Conservation (phyloP, 257 asterid species). For the Solanum habrochaites region DNA sequence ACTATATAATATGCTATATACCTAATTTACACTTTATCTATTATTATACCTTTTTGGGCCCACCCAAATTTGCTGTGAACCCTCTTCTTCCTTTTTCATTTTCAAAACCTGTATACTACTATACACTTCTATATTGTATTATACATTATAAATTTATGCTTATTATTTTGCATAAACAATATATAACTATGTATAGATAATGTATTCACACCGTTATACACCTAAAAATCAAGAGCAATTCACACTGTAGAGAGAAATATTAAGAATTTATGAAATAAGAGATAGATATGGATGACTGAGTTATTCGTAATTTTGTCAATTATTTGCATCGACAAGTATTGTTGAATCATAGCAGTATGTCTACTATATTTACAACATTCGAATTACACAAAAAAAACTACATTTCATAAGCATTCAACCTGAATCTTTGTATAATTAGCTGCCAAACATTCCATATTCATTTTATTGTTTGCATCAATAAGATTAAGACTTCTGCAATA, state of each 20-base stretch:
- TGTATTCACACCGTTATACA: not conserved
- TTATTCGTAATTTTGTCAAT: too few species aligned
- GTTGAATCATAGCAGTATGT: not conserved
- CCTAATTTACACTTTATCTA: too few species aligned
- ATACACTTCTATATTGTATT: not conserved
- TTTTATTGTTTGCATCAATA: not conserved
- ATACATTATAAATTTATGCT: not conserved
- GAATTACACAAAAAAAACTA: not conserved
- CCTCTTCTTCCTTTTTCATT: too few species aligned
- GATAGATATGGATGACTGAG: not conserved
- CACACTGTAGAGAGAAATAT: too few species aligned
- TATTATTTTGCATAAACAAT: not conserved
- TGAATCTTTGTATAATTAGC: not conserved
- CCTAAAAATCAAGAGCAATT: too few species aligned
- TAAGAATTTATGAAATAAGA: not conserved
- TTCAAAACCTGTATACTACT: too few species aligned
- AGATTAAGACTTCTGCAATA: not conserved
- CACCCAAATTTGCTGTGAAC: too few species aligned
- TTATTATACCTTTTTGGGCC: too few species aligned
- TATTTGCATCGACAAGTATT: not conserved
- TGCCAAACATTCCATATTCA: not conserved
- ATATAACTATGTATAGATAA: not conserved
- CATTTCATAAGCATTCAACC: not conserved
- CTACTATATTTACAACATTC: not conserved
- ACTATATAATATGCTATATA: too few species aligned